phyloP scores from a whole-genome alignment of 495 filamentous ascomycete species.

The Podospora fimiseda region DNA sequence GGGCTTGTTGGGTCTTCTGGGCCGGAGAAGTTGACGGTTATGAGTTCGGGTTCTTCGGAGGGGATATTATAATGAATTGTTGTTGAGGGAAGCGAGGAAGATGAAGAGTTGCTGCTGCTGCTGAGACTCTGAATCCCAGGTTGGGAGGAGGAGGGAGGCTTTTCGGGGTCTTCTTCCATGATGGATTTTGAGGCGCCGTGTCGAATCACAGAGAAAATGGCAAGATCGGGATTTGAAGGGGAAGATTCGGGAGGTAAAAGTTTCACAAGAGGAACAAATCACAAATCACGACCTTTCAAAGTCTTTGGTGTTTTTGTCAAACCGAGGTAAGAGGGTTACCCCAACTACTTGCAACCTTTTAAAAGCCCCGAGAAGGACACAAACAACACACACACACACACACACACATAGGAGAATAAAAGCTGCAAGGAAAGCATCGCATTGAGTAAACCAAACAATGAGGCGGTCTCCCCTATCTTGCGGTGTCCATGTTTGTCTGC shows the following conservation, averaged over 20 bases:
- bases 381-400: no score
- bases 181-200: no score
- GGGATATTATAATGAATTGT: not conserved
- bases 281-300: not conserved
- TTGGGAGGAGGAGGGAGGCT: not conserved
- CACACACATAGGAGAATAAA: no score
- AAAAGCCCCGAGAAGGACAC: no score
- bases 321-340: not conserved
- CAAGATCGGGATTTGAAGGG: not conserved
- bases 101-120: not conserved
- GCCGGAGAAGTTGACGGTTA: slow-evolving; percentile 15
- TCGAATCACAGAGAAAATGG: no score
- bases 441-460: not conserved
- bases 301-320: not conserved
- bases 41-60: not conserved
- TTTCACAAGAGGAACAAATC: not conserved
- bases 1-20: slow-evolving; percentile 20
- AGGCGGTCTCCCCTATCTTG: not conserved
- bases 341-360: not conserved
- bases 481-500: not conserved
- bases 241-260: not conserved
- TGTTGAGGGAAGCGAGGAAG: not conserved
- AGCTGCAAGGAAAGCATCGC: no score
- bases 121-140: not conserved
- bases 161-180: no score